A percentile compares a stretch with the other conserved stretches of the same genome.
Conservation (phyloP, 768 basidiomycete species). For the Phallus indusiatus region DNA sequence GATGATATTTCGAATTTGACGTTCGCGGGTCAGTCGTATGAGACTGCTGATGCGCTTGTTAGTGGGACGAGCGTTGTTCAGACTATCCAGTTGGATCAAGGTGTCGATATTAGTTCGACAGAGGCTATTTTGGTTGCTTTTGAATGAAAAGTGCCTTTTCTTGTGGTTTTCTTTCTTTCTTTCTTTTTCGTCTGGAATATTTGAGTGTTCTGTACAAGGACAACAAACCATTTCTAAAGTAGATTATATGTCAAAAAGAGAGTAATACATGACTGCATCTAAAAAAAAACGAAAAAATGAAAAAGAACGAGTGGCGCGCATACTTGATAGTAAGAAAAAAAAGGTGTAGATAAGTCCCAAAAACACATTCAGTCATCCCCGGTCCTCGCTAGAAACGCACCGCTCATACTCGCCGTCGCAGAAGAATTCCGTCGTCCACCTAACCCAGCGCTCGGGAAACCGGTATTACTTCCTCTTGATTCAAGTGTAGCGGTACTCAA, state of each 20-base stretch:
- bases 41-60: slow-evolving; percentile 36
- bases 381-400: slow-evolving; percentile 31
- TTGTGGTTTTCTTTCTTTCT: not conserved
- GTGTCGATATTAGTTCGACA: slow-evolving; percentile 38
- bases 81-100: slow-evolving; percentile 22
- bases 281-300: not conserved
- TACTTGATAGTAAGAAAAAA: not conserved
- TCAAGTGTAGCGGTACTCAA: slow-evolving; percentile 19
- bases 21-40: slow-evolving; percentile 53
- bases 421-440: slow-evolving; percentile 22
- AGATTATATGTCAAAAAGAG: too few species aligned
- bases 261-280: too few species aligned
- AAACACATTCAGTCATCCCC: slow-evolving; percentile 20
- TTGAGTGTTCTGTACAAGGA: too few species aligned
- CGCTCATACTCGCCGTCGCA: slow-evolving; percentile 24
- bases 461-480: not conserved
- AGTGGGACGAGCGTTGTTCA: slow-evolving; percentile 27
- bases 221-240: too few species aligned
- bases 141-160: too few species aligned
- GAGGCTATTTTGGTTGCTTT: slow-evolving; percentile 37
- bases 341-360: slow-evolving; percentile 1
- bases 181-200: too few species aligned
- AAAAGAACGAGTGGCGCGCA: not conserved
- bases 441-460: slow-evolving; percentile 24
- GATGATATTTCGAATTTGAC: slow-evolving; percentile 41